These are phyloP conservation scores for Pseudocercospora cruenta DNA, from an alignment of 2,329 filamentous ascomycete genomes.

Conservation along the genomic window DNA sequence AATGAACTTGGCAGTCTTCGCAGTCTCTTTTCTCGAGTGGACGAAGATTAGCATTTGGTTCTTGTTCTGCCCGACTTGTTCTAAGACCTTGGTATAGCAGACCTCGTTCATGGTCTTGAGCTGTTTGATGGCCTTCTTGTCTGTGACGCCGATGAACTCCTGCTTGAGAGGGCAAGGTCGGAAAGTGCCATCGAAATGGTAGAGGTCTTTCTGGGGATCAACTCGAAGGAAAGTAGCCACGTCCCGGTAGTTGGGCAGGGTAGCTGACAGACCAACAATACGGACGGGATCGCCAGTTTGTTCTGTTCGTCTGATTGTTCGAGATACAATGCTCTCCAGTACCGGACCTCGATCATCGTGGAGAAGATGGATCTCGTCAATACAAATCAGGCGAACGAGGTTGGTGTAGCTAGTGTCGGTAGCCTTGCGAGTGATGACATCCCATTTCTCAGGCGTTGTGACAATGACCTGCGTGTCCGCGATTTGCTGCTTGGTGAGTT, in stretches of 20 bases:
- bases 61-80: constrained; percentile 88
- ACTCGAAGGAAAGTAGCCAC: constrained; percentile 94
- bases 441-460: constrained; percentile 98
- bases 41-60: constrained; percentile 99
- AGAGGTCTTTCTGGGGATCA: constrained; percentile 80
- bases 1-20: constrained; percentile 95
- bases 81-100: constrained; percentile 94
- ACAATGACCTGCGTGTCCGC: constrained; percentile 97
- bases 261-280: constrained; percentile 89
- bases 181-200: constrained; percentile 95
- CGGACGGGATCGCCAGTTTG: constrained; percentile 93
- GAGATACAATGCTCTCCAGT: constrained; percentile 92
- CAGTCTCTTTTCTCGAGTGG: constrained; percentile 96
- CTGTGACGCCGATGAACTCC: constrained; percentile 95
- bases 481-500: constrained; percentile 98
- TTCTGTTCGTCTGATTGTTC: constrained; percentile 89
- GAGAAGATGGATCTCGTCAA: constrained; percentile 96
- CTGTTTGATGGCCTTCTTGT: constrained; percentile 98
- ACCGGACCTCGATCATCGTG: constrained; percentile 98
- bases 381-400: constrained; percentile 92
- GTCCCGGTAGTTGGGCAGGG: constrained; percentile 93
- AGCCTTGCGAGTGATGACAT: constrained; percentile 97
- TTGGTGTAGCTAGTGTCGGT: constrained; percentile 97
- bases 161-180: constrained; percentile 92
- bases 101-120: constrained; percentile 99